Base-by-base conservation (phyloP, 768 basidiomycete genomes). In the Hydnomerulius pinastri region DNA sequence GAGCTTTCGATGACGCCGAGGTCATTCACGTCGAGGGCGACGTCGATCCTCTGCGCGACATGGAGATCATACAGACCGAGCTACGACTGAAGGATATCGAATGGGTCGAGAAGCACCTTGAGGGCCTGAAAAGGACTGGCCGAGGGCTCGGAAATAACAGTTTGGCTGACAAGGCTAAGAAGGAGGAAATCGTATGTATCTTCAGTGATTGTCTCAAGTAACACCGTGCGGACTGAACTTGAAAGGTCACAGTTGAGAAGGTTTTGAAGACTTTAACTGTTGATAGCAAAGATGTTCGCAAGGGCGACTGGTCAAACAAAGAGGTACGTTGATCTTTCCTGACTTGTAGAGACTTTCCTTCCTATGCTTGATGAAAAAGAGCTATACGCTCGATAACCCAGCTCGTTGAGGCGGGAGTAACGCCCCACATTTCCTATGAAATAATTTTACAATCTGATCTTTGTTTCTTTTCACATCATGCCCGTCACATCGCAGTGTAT, bases 11-110 rank as follows among this genome's bases (percentile, higher is more conserved):
- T 64, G 97, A 99, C 63, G 88, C 94, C n/a, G 97, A 99, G 61
- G 94, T 99, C 67, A 98, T 89, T 59, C 97, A 99, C 70, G 96
- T 98, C 55, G 97, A 98, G 73, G 97, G 97, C 37, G 97, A 98
- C 60, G 94, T 99, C 50, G 80, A 98, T 71, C 97, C 97, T 10
- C 55, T 90, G 32, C 87, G 97, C 51, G 97, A 99, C 72, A 98
- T 98, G 95, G 85, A 90, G 57, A 98, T 98, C 62, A 99, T 99
- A 63, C 85, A 87, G 58, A 96, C 84, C 7, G 97, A 99, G 71
- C 76, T 99, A 17, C 79, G 94, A 41, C 73, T 99, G 36, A 99
- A 99, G 75, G 97, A 99, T 71, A 95, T 95, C 56, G 97, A 99
- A 64, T 99, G 97, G 97, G 87, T 92, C 10, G 91, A 98, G 73